Evolutionary conservation across 1,284 basidiomycete species (phyloP), one percentile per base, ranked within the genome.

Genomic region (Fomitopsis betulina): DNA sequence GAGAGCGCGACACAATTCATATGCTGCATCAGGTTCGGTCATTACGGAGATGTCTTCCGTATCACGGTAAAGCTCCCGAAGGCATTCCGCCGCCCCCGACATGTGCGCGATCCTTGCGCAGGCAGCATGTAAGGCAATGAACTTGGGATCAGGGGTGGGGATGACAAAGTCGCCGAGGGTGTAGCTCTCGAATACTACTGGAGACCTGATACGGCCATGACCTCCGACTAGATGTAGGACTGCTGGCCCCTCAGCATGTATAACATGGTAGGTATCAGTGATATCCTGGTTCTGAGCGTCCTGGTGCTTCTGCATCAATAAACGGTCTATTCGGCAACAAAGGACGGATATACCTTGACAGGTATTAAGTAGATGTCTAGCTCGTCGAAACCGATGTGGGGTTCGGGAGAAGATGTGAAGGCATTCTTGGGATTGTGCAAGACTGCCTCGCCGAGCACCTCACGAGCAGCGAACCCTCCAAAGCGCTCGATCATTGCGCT

Each of bases 81-180:
- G 56, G 40, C 40, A 27, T 51, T 58, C 56, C 33, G 51, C 58
- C 21, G 54, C 61, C 32, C 56, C 61, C 17, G 58, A 62, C 54
- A 58, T 62, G 49, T 56, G 54, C 9, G 57, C 61, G 32, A 60
- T 57, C 54, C 27, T 54, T 3, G 61, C 61, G 39, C 61, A 62
- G 37, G 58, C 61, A n/a, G 58, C 61, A 51, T 62, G 61, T 54
- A 45, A 43, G 25, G 32, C 55, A 42, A 62, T 53, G 50, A 62
- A 27, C 38, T n/a, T 27, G 33, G 50, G 43, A 54, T 55, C 33
- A 7, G 54, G 59, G 37, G 56, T 33, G 35, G 56, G 50, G 37
- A 60, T 58, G 1, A 43, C 30, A 25, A 47, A 8, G 50, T 30
- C 50, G 19, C 45, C 35, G 23, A 7, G 45, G 33, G 30, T 32